These are phyloP conservation scores for Cyberlindnera euphorbiiphila DNA, from an alignment of 805 yeast species.

Conservation along the genomic window DNA sequence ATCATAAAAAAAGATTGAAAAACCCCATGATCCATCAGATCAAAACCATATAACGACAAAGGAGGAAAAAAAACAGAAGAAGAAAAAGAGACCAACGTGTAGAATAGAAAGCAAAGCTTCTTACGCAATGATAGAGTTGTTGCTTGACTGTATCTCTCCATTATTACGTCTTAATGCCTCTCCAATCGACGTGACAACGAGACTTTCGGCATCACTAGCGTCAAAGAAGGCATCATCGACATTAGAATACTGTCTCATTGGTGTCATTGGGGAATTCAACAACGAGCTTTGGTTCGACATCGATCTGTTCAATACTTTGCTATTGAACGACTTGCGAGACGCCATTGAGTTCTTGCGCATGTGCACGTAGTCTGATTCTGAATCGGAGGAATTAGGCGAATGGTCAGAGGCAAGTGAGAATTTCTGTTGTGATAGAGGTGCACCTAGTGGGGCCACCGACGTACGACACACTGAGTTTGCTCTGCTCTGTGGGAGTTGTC, in stretches of 20 bases:
- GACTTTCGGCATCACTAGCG: slow-evolving; percentile 22
- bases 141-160: slow-evolving; percentile 27
- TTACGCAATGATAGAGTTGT: slow-evolving; percentile 18
- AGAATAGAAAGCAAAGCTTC: neutral
- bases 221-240: slow-evolving; percentile 19
- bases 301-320: slow-evolving; percentile 10
- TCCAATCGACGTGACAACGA: slow-evolving; percentile 33
- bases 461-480: slow-evolving; percentile 12
- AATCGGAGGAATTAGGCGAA: slow-evolving; percentile 29
- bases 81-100: no score
- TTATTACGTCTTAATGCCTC: slow-evolving; percentile 31
- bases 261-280: slow-evolving; percentile 13
- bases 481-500: slow-evolving; percentile 17
- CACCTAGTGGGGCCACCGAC: neutral
- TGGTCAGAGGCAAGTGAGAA: slow-evolving; percentile 21
- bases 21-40: no score
- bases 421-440: slow-evolving; percentile 13
- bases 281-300: slow-evolving; percentile 12
- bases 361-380: slow-evolving; percentile 24
- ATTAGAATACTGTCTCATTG: slow-evolving; percentile 12
- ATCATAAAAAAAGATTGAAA: no score
- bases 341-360: slow-evolving; percentile 17
- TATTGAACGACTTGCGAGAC: slow-evolving; percentile 13
- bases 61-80: neutral
- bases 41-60: no score